Evolutionary conservation across 495 filamentous ascomycete species (phyloP), one percentile per base, ranked within the genome.

Genomic region (Wilcoxina mikolae): DNA sequence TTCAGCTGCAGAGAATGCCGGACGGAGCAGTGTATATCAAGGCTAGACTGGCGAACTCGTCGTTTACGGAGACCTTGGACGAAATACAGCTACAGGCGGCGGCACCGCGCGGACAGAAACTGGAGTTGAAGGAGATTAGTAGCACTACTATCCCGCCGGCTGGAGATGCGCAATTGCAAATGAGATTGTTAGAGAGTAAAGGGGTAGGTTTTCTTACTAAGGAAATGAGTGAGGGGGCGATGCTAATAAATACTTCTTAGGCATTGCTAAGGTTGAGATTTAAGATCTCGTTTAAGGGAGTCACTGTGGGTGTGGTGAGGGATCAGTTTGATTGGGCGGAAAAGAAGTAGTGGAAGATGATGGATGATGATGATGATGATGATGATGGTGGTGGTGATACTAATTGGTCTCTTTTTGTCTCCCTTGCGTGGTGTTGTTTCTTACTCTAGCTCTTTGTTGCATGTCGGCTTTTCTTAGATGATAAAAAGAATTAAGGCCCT

Each of bases 291-390:
- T 95, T 85, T 68, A 72, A 76, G 33, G 83, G 79, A 59, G 81
- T 82, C 50, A 75, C 78, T 24, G 74, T 71, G n/a, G 75, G 77
- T 24, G 72, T 80, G 48, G 78, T 93, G 5, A 84, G 80, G 62
- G 93, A 98, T 60, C 87, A 95, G 69, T 88, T 95, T 54, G 89
- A 95, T 72, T 98, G 91, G 91, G 78, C 81, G 47, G 91, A 98
- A 68, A 23, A 3, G 50, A 53, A 23, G 50, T 46, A 24, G 23
- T 46, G 11, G 15, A 35, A n/a, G n/a, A n/a, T n/a, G n/a, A n/a
- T n/a, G n/a, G n/a, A n/a, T n/a, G n/a, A n/a, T n/a, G n/a, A n/a
- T n/a, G n/a, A n/a, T n/a, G n/a, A n/a, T n/a, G n/a, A n/a, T n/a
- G n/a, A n/a, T n/a, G n/a, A n/a, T n/a, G n/a, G n/a, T n/a, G n/a